Evolutionary conservation across 441 rosid genomes (phyloP).

Genomic region (Gossypium lobatum): DNA sequence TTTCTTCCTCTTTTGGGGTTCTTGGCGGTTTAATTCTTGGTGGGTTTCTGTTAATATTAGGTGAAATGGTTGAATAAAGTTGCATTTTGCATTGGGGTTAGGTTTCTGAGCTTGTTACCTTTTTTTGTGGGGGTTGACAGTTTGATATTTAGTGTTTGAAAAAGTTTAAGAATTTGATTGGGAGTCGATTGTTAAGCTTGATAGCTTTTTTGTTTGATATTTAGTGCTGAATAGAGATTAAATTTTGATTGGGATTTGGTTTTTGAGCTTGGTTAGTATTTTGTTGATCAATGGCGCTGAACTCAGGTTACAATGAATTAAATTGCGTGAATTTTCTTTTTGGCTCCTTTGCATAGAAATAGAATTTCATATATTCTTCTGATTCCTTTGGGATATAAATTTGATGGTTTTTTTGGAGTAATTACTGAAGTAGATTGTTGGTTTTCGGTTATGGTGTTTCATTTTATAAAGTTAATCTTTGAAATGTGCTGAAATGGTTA

Average conservation of each 20-base stretch:
- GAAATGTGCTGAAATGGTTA: not conserved
- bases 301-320: too few relatives aligned
- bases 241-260: not conserved
- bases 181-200: not conserved
- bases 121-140: not conserved
- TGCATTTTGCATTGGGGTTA: not conserved
- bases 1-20: not conserved
- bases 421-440: not conserved
- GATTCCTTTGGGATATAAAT: not conserved
- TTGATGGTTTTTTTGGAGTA: not conserved
- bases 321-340: not conserved
- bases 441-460: not conserved
- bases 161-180: not conserved
- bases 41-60: not conserved
- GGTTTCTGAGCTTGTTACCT: not conserved
- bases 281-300: not conserved
- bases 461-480: not conserved
- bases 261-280: not conserved
- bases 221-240: not conserved
- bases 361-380: not conserved
- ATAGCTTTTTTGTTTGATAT: not conserved
- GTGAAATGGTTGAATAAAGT: not conserved
- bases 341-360: not conserved
- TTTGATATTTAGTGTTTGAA: not conserved
- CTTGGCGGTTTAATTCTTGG: not conserved